Evolutionary conservation across 768 basidiomycete species (phyloP), one percentile per base, ranked within the genome.

Genomic region (Suillus hirtellus): DNA sequence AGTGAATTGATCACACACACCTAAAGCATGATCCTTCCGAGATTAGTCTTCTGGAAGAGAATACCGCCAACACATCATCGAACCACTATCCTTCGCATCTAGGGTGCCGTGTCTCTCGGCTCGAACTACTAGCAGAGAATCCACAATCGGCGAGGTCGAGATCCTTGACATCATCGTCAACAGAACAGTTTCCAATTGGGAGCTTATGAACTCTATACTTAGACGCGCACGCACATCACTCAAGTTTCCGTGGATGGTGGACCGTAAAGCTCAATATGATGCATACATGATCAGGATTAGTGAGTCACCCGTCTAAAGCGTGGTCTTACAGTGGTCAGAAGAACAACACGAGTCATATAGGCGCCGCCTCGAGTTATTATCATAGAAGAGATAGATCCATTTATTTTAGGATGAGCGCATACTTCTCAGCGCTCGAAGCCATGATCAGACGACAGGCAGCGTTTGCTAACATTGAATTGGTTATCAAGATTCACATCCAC

Each of bases 331-430:
- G 17, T 27, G 37, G 37, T 12, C 31, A 31, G 31, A 31, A 38
- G 15, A 38, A 40, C 38, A 40, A 24, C 55, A 40, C 37, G 55
- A 38, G 15, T 17, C 21, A 17, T 8, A 3, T 58, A 58, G 55
- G 56, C 40, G 40, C 56, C 56, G 24, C 56, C 56, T 42, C 11
- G 24, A 58, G 55, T 58, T 27, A 1, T 40, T 40, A 24, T 27
- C 19, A 27, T 27, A 17, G 21, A 27, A 21, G 21, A 38, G 2
- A 14, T 12, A 24, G 37, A n/a, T 37, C 12, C 34, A 34, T 53
- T 52, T 6, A 49, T 24, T 49, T 24, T 24, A 44, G 47, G 47
- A 27, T 24, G 19, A n/a, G n/a, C n/a, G 54, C 54, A 38, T 40
- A 56, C 15, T 56, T 24, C 21, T 40, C 15, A 2, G 37, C 38